phyloP scores from a whole-genome alignment of 1,284 basidiomycete genomes.

The Sparassis latifolia region DNA sequence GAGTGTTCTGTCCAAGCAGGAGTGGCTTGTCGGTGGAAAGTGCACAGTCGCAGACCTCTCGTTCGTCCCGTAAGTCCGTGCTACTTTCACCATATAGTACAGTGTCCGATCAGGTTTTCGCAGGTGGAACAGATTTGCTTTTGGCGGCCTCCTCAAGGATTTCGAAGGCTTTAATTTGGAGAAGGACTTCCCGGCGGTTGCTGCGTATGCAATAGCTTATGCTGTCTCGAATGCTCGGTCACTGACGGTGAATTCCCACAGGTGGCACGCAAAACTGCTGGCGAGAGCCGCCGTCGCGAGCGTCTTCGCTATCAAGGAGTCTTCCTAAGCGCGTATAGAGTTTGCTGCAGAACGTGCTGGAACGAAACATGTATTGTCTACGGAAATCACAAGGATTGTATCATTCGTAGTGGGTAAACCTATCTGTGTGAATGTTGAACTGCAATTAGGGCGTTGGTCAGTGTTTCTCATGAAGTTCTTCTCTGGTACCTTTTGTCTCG shows the following conservation, averaged over 20 bases:
- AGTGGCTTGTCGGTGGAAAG: constrained; percentile 15
- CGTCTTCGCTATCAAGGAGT: not conserved
- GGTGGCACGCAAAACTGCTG: not conserved
- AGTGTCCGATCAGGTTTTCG: not conserved
- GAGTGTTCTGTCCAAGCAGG: constrained; percentile 15
- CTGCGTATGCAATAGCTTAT: not conserved
- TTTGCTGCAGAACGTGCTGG: too few relatives aligned
- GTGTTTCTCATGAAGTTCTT: too few relatives aligned
- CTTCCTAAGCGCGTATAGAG: not conserved
- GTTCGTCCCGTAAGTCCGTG: constrained; percentile 11
- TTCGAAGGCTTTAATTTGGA: constrained; percentile 6
- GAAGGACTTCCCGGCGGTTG: constrained; percentile 10
- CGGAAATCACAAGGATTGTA: not conserved
- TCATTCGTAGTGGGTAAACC: not conserved
- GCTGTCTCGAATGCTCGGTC: too few relatives aligned
- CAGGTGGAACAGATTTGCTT: constrained; percentile 6
- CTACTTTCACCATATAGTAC: too few relatives aligned
- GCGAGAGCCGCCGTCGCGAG: not conserved
- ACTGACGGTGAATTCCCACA: not conserved
- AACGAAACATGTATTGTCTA: not conserved
- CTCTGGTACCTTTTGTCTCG: too few relatives aligned
- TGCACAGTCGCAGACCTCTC: constrained; percentile 15
- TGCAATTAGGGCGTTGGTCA: too few relatives aligned
- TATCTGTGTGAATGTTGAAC: too few relatives aligned
- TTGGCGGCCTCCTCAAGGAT: constrained; percentile 1